phyloP scores from a whole-genome alignment of 1,284 basidiomycete species.

The Ceratobasidium theobromae region DNA sequence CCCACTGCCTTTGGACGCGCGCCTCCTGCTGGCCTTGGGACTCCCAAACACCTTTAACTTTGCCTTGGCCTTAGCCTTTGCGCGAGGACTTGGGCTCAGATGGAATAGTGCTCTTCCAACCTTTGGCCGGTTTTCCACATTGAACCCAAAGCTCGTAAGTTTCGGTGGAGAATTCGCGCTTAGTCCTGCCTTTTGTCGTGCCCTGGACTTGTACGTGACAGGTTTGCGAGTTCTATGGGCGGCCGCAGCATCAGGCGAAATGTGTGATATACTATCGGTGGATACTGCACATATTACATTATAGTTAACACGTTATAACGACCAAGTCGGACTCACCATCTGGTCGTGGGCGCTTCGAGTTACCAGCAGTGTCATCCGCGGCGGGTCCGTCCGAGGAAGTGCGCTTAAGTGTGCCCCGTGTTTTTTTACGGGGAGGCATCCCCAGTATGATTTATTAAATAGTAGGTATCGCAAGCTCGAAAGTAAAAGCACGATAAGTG shows the following conservation, averaged over 20 bases:
- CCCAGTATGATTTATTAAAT: background rate
- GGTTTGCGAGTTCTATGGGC: slow-evolving; percentile 12
- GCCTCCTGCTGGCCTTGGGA: background rate
- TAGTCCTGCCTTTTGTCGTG: background rate
- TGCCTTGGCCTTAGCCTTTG: slow-evolving; percentile 7
- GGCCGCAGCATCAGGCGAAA: background rate
- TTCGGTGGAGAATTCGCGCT: slow-evolving; percentile 2
- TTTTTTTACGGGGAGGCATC: slow-evolving; percentile 26
- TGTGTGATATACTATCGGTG: background rate
- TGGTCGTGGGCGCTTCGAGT: background rate
- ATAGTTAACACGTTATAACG: background rate
- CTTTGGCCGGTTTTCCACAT: slow-evolving; percentile 10
- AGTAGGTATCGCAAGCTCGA: slow-evolving; percentile 4
- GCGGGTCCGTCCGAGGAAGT: slow-evolving; percentile 11
- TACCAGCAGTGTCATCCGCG: background rate
- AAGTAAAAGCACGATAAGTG: background rate
- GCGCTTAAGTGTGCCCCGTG: slow-evolving; percentile 9
- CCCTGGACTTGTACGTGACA: slow-evolving; percentile 6
- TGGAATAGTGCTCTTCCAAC: background rate
- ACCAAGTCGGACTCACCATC: slow-evolving; percentile 3
- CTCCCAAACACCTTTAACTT: slow-evolving; percentile 12
- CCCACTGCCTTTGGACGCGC: background rate
- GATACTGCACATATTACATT: background rate
- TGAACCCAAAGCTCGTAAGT: slow-evolving; percentile 9
- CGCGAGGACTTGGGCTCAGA: slow-evolving; percentile 20